These are phyloP conservation scores for Blastobotrys parvus DNA, from an alignment of 805 yeast genomes.

Conservation along the genomic window DNA sequence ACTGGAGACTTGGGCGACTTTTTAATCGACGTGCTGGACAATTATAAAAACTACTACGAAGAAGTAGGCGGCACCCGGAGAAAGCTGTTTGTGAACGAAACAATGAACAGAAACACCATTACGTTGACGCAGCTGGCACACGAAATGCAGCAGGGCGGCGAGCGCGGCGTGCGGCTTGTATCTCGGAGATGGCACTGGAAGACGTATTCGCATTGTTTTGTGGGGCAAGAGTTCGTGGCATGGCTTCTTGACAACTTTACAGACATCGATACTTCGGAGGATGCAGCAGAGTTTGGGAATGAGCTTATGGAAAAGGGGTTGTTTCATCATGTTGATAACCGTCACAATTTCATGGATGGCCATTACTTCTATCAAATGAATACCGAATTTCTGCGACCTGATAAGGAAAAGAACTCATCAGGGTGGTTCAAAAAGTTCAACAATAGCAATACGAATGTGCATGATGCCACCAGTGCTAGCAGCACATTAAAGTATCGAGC, in stretches of 20 bases:
- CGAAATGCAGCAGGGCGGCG: conserved; percentile 56
- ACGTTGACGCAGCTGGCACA: conserved; percentile 47
- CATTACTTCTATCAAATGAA: conserved; percentile 77
- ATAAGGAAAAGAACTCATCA: conserved; percentile 12
- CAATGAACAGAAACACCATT: conserved; percentile 37
- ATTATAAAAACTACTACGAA: conserved; percentile 35
- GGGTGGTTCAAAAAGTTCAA: conserved; percentile 13
- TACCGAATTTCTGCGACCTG: conserved; percentile 37
- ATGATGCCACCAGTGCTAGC: background rate
- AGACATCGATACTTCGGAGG: conserved; percentile 75
- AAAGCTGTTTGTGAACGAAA: conserved; percentile 26
- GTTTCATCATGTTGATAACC: conserved; percentile 70
- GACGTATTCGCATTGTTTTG: conserved; percentile 63
- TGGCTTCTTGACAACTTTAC: conserved; percentile 77
- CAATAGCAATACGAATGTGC: background rate
- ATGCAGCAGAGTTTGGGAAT: conserved; percentile 77
- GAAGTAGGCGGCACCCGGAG: conserved; percentile 25
- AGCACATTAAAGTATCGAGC: background rate
- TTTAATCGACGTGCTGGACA: conserved; percentile 33
- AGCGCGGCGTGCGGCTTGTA: conserved; percentile 52
- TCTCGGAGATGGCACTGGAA: conserved; percentile 92
- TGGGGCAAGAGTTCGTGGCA: conserved; percentile 77
- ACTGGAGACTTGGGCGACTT: conserved; percentile 76
- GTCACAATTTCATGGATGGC: conserved; percentile 86
- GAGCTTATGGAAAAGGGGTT: conserved; percentile 61